Conservation (phyloP, 371 early-diverging fungal genomes). For the Ordospora colligata region DNA sequence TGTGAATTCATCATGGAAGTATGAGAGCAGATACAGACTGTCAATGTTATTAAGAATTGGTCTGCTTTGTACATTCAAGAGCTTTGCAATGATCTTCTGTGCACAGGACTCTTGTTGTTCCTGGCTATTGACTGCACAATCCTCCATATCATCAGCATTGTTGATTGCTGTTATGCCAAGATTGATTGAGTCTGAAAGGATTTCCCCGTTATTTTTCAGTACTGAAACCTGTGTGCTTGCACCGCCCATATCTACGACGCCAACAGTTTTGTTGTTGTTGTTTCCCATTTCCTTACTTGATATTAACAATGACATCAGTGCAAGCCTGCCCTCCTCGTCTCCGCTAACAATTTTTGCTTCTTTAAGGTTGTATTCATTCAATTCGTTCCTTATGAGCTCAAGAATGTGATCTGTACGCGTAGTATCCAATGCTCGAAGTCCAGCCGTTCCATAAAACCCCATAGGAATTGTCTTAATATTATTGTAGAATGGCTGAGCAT, state of each 20-base stretch:
- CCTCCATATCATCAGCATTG: neutral
- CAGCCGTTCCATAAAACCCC: constrained; percentile 57
- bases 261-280: constrained; percentile 3
- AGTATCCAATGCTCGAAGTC: constrained; percentile 40
- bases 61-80: neutral
- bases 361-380: constrained; percentile 38
- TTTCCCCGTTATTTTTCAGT: constrained; percentile 10
- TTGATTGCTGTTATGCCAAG: neutral
- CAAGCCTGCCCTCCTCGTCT: constrained; percentile 44
- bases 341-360: constrained; percentile 51
- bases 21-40: constrained; percentile 20
- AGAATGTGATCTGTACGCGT: constrained; percentile 15
- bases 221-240: constrained; percentile 49
- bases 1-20: constrained; percentile 25
- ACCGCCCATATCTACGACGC: constrained; percentile 59
- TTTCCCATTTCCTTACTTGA: constrained; percentile 55
- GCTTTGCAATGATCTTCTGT: neutral
- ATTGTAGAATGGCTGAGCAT: neutral
- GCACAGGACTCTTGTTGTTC: neutral
- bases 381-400: constrained; percentile 8
- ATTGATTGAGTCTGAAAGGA: neutral
- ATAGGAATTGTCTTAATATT: constrained; percentile 46
- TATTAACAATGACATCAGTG: constrained; percentile 31
- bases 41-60: constrained; percentile 2
- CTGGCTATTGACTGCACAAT: neutral